phyloP scores from a whole-genome alignment of 805 yeast species.

The Candida rishiriensis region DNA sequence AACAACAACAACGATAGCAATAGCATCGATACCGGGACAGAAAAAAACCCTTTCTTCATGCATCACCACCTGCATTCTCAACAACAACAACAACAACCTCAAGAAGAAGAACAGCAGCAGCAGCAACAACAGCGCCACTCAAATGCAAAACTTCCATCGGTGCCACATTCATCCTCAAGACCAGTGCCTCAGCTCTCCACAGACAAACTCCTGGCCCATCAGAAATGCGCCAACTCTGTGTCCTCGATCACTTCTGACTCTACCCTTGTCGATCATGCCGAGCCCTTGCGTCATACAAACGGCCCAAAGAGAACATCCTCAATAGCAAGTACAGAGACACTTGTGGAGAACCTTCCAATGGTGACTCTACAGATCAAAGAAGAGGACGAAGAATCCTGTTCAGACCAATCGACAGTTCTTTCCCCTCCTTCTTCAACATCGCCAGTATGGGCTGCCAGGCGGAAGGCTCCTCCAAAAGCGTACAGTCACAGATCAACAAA shows the following conservation, averaged over 20 bases:
- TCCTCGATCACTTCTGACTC: slow-evolving; percentile 19
- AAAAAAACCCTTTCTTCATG: too few species aligned
- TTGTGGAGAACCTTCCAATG: slow-evolving; percentile 15
- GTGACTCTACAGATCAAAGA: slow-evolving; percentile 13
- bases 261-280: slow-evolving; percentile 13
- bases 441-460: not conserved
- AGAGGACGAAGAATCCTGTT: slow-evolving; percentile 14
- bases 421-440: not conserved
- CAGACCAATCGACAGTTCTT: not conserved
- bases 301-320: slow-evolving; percentile 9
- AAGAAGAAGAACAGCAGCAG: too few species aligned
- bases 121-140: not conserved
- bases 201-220: too few species aligned
- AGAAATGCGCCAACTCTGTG: slow-evolving; percentile 15
- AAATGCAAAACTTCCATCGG: not conserved
- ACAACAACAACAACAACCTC: too few species aligned
- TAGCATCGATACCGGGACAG: not conserved
- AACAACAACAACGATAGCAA: not conserved
- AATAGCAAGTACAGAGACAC: slow-evolving; percentile 18
- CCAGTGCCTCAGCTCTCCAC: not conserved
- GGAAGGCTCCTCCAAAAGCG: not conserved
- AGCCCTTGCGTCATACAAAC: not conserved
- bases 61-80: too few species aligned
- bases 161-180: not conserved
- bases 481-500: slow-evolving; percentile 16